Evolutionary conservation across 768 basidiomycete species (phyloP).

Genomic region (Mycena haematopus): DNA sequence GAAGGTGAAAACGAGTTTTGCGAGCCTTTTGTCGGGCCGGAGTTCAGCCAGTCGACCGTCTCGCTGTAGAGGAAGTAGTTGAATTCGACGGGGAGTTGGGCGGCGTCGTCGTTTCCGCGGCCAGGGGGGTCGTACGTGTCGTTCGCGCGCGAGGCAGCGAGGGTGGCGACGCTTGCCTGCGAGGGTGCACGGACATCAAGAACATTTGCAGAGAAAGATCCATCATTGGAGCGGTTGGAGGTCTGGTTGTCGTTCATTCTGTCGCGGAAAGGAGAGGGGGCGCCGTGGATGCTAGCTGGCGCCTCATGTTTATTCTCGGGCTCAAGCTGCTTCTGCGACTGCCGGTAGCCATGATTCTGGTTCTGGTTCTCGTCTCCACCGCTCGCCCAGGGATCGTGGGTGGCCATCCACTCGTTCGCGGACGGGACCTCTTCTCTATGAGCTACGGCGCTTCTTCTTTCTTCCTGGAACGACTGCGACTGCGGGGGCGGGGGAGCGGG

Average conservation of each 20-base stretch:
- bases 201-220: constrained; percentile 20
- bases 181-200: constrained; percentile 25
- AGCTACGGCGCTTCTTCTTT: neutral
- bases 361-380: constrained; percentile 2
- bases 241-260: constrained; percentile 18
- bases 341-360: constrained; percentile 8
- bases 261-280: constrained; percentile 25
- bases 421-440: constrained; percentile 1
- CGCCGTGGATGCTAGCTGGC: constrained; percentile 13
- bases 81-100: constrained; percentile 25
- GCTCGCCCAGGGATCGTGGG: constrained; percentile 22
- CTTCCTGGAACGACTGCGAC: constrained; percentile 7
- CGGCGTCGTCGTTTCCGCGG: neutral
- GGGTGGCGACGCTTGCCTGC: constrained; percentile 25
- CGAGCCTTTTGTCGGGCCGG: constrained; percentile 12
- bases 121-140: constrained; percentile 13
- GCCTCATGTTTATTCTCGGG: constrained; percentile 19
- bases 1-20: constrained; percentile 28
- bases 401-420: constrained; percentile 22
- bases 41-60: constrained; percentile 20
- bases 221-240: constrained; percentile 20
- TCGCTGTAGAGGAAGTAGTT: constrained; percentile 27
- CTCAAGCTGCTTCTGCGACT: constrained; percentile 19
- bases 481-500: constrained; percentile 1
- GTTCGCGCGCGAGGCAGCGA: constrained; percentile 24